Evolutionary conservation across 2,329 filamentous ascomycete genomes (phyloP).

Genomic region (Calonectria crousiana): DNA sequence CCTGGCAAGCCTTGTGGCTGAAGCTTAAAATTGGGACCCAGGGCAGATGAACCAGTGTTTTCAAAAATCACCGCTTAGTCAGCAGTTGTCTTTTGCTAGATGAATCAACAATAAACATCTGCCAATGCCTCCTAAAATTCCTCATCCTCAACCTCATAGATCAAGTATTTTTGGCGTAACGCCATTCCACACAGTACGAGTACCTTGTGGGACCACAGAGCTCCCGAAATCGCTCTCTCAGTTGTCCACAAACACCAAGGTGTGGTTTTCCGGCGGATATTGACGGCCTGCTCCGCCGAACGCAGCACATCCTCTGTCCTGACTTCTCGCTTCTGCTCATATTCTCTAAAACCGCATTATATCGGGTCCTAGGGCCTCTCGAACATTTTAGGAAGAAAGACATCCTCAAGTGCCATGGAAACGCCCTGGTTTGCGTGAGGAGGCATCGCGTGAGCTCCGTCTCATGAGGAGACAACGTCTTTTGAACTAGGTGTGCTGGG

Average conservation of each 20-base stretch:
- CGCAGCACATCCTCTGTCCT: neutral
- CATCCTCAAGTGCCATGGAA: neutral
- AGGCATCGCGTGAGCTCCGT: neutral
- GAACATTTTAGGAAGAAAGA: neutral
- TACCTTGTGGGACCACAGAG: neutral
- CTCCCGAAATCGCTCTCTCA: neutral
- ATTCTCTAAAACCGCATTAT: neutral
- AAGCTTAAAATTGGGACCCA: slow-evolving; percentile 2
- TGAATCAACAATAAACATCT: too few relatives aligned
- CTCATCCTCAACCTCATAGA: neutral
- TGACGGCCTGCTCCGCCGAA: neutral
- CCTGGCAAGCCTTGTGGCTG: neutral
- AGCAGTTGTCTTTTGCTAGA: neutral
- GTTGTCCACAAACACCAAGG: neutral
- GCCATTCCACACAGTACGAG: neutral
- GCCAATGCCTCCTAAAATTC: neutral
- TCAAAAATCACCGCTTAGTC: neutral
- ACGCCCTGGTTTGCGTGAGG: neutral
- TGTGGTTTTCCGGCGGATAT: neutral
- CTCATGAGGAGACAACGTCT: neutral
- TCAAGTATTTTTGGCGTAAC: neutral
- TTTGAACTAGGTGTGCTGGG: neutral
- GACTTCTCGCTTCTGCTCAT: neutral
- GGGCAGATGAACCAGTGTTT: neutral
- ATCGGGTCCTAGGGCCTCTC: neutral